phyloP scores from a whole-genome alignment of 768 basidiomycete genomes.

The Amanita molliuscula region DNA sequence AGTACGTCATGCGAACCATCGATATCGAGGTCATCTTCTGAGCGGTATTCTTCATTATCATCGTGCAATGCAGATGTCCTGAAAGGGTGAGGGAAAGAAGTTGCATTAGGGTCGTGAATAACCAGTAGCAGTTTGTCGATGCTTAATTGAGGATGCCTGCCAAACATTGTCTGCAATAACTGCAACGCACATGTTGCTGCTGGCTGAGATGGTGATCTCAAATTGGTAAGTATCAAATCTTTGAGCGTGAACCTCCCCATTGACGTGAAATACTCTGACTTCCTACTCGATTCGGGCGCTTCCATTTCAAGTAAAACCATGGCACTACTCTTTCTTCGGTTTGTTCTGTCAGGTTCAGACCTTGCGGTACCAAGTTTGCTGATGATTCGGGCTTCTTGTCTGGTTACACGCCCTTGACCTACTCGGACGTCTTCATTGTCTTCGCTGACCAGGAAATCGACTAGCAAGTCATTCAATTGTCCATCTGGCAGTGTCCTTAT shows the following conservation, averaged over 20 bases:
- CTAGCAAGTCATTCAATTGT: constrained; percentile 56
- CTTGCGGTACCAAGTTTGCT: constrained; percentile 16
- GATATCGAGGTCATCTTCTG: constrained; percentile 35
- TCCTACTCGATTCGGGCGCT: constrained; percentile 58
- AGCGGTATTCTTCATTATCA: constrained; percentile 8
- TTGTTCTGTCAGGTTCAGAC: constrained; percentile 35
- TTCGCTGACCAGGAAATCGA: constrained; percentile 77
- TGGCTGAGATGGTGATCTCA: constrained; percentile 54
- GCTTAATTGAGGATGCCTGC: constrained; percentile 54
- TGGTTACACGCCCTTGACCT: constrained; percentile 31
- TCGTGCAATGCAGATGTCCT: constrained; percentile 16
- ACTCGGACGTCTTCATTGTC: constrained; percentile 58
- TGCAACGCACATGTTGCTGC: constrained; percentile 73
- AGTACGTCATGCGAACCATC: constrained; percentile 23
- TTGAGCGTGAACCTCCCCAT: constrained; percentile 87
- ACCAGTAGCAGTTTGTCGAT: constrained; percentile 63
- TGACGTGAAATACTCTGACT: constrained; percentile 77
- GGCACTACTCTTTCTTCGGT: constrained; percentile 74
- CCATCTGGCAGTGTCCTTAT: constrained; percentile 64
- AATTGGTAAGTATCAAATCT: constrained; percentile 75
- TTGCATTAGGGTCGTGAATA: constrained; percentile 60
- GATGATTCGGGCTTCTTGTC: constrained; percentile 31
- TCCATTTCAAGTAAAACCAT: constrained; percentile 87
- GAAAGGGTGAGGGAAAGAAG: constrained; percentile 58
- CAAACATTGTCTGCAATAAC: constrained; percentile 67